These are phyloP conservation scores for Chaetomiaceae sp. DNA, from an alignment of 2,329 filamentous ascomycete species.

Conservation along the genomic window DNA sequence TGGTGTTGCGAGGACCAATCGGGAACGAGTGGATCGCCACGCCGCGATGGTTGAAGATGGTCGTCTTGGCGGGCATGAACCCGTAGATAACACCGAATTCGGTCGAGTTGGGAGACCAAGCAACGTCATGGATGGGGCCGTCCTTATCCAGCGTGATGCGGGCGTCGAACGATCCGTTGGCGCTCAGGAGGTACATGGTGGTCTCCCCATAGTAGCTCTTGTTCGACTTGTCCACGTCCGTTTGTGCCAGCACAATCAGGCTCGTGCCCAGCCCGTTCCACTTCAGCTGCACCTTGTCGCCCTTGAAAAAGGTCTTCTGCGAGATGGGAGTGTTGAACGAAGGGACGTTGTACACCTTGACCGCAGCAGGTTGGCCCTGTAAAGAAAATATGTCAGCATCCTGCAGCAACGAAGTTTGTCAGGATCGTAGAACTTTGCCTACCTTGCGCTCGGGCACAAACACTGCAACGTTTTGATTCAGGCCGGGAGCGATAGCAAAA, in stretches of 20 bases:
- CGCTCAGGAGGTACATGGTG: constrained; percentile 88
- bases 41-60: constrained; percentile 90
- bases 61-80: constrained; percentile 98
- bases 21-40: constrained; percentile 79
- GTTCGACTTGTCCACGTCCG: constrained; percentile 94
- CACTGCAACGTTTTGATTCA: constrained; percentile 86
- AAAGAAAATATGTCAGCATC: not conserved
- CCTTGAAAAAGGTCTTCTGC: constrained; percentile 99
- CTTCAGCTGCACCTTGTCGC: constrained; percentile 96
- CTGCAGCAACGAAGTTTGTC: no score
- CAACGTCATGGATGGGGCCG: constrained; percentile 88
- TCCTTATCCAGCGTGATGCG: constrained; percentile 92
- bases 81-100: constrained; percentile 98
- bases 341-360: constrained; percentile 92
- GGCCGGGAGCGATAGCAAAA: constrained; percentile 83
- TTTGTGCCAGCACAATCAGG: constrained; percentile 91
- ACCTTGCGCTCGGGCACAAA: constrained; percentile 96
- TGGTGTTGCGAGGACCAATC: constrained; percentile 85
- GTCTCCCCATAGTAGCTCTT: constrained; percentile 99
- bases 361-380: constrained; percentile 83
- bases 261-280: constrained; percentile 93
- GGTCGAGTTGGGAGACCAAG: constrained; percentile 97
- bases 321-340: constrained; percentile 77
- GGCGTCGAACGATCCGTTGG: constrained; percentile 86
- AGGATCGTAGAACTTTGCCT: no score